These are phyloP conservation scores for Pleurotus salmoneostramineus DNA, from an alignment of 768 basidiomycete species.

Conservation along the genomic window DNA sequence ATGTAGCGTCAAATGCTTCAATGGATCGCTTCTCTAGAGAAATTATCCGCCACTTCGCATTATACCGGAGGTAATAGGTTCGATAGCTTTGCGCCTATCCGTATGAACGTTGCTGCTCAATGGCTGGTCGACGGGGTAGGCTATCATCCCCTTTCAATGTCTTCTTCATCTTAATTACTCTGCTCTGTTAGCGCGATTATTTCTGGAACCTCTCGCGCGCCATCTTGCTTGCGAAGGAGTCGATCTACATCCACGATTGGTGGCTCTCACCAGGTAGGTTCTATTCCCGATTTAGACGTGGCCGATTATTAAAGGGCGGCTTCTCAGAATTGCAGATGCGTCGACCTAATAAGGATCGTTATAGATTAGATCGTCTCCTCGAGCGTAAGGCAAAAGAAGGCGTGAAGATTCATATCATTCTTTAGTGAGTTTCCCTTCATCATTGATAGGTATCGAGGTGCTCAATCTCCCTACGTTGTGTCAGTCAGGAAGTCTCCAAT, in stretches of 20 bases:
- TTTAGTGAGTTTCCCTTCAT: conserved; percentile 62
- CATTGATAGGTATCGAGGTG: conserved; percentile 1
- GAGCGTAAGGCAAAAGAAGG: conserved; percentile 93
- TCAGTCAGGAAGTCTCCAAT: conserved; percentile 91
- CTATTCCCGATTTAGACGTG: not conserved
- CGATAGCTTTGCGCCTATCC: conserved; percentile 89
- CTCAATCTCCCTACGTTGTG: conserved; percentile 6
- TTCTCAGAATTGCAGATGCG: conserved; percentile 73
- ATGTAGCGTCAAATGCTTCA: conserved; percentile 90
- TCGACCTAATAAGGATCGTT: conserved; percentile 78
- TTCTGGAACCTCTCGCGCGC: conserved; percentile 97
- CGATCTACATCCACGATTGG: conserved; percentile 97
- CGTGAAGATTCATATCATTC: conserved; percentile 92
- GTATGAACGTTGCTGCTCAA: conserved; percentile 90
- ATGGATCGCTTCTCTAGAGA: conserved; percentile 90
- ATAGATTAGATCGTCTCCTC: conserved; percentile 82
- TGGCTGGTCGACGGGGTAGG: conserved; percentile 97
- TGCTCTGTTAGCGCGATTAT: conserved; percentile 76
- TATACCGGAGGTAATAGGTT: conserved; percentile 85
- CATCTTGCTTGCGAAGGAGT: conserved; percentile 81
- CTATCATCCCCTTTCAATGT: not conserved
- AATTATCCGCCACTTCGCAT: conserved; percentile 68
- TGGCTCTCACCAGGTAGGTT: conserved; percentile 84
- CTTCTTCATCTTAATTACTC: conserved; percentile 4
- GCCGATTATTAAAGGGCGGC: not conserved